These are phyloP conservation scores for Crataegus laevigata DNA, from an alignment of 306 rosid genomes.

Conservation along the genomic window DNA sequence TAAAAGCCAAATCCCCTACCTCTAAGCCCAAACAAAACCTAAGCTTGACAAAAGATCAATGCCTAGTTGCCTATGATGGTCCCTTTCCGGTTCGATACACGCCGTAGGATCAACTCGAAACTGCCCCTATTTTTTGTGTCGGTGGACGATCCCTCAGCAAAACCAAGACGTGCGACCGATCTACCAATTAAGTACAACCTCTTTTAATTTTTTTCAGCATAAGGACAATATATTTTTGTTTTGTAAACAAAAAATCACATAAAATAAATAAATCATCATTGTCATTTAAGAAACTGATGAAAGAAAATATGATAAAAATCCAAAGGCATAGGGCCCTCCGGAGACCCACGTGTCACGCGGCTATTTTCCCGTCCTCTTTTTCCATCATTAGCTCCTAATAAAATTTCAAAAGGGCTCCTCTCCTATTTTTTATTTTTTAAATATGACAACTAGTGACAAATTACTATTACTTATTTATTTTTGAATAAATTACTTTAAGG, in stretches of 20 bases:
- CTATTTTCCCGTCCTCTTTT: background rate
- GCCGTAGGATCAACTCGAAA: background rate
- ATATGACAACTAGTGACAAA: too few relatives aligned
- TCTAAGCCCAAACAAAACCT: background rate
- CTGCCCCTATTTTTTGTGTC: background rate
- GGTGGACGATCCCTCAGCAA: background rate
- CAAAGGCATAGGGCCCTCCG: background rate
- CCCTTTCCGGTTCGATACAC: background rate
- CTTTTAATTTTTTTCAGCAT: background rate
- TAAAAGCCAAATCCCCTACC: background rate
- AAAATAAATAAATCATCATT: background rate
- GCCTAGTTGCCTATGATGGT: background rate
- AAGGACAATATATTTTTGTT: background rate
- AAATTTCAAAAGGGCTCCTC: background rate
- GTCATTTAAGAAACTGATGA: slow-evolving; percentile 8
- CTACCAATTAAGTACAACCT: background rate
- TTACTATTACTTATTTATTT: too few relatives aligned
- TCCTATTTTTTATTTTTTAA: too few relatives aligned
- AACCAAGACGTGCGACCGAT: background rate
- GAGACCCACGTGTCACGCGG: background rate
- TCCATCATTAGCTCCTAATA: background rate
- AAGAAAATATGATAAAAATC: background rate
- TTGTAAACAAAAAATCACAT: background rate
- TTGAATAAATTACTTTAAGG: background rate
- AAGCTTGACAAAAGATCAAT: background rate